Base-by-base conservation (phyloP, 352 stramenopile species). In the Phytophthora rubi region DNA sequence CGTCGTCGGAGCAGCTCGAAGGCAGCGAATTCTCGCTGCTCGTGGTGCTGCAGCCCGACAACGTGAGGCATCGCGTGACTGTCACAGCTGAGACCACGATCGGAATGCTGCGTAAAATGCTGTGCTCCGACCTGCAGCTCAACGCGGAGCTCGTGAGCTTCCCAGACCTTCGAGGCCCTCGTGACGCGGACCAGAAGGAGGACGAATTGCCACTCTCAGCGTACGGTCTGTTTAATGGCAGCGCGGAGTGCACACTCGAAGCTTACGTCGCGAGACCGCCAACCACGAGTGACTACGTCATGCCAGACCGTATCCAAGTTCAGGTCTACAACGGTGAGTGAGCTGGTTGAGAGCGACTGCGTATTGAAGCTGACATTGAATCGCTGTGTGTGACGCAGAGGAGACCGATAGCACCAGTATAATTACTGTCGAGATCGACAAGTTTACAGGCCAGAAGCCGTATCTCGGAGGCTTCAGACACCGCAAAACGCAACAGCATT, bases 381-480 rank as follows among this genome's bases (percentile, higher is more conserved):
- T 49, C 21, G 54, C 48, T n/a, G 52, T 2, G 51, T 56, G 12
- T 35, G 48, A 45, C 47, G 7, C 26, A 87, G 76, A 90, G 37
- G 54, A 88, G 42, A 84, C 64, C n/a, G 68, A 88, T 18, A 79
- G 47, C 45, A 71, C 62, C 13, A 76, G 44, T n/a, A 89, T 70
- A 33, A 84, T 97, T 53, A 53, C 75, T 2, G 86, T 98, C 8
- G 78, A 86, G 15, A 82, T 97, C 28, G 77, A 86, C 12, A 95
- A 95, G 67, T 94, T 93, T 45, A 71, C 65, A 4, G 84, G 78
- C 9, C 73, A 73, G 6, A 98, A 98, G 66, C 69, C 81, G 35
- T 98, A 94, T 65, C 53, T 98, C 8, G 95, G 95, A 12, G 95
- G 95, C 9, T 98, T 94, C 63, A 76, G 83, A 35, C 81, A 98